A percentile compares a stretch with the other conserved stretches of the same genome.
Conservation (phyloP, 306 rosid genomes). For the Datisca glomerata region DNA sequence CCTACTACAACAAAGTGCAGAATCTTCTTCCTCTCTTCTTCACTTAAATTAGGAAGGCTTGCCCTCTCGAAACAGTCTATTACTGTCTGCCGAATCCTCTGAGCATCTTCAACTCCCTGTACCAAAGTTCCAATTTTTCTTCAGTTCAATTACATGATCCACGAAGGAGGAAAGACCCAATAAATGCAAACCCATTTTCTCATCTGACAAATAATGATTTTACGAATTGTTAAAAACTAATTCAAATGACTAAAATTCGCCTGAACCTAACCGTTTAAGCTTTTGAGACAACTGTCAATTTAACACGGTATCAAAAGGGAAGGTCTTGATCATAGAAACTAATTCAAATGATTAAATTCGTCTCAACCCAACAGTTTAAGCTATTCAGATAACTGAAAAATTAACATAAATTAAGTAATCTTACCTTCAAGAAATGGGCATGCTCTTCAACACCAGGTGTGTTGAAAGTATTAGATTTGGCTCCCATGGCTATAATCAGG, state of each 20-base stretch:
- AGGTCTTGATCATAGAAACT: too few relatives aligned
- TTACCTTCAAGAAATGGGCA: slow-evolving; percentile 71
- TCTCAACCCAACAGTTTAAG: too few relatives aligned
- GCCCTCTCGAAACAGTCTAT: slow-evolving; percentile 81
- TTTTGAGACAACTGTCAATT: too few relatives aligned
- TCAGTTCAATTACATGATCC: background rate
- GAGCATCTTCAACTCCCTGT: slow-evolving; percentile 87
- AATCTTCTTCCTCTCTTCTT: slow-evolving; percentile 67
- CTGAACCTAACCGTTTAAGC: too few relatives aligned
- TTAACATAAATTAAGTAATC: too few relatives aligned
- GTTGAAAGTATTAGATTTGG: slow-evolving; percentile 66
- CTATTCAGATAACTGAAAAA: too few relatives aligned
- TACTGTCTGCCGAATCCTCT: slow-evolving; percentile 50
- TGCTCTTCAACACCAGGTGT: slow-evolving; percentile 79
- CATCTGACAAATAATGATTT: too few relatives aligned
- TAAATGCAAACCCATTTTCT: background rate
- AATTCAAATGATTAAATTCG: too few relatives aligned
- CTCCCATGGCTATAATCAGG: slow-evolving; percentile 57
- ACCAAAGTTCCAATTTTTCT: background rate
- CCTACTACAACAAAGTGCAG: slow-evolving; percentile 82
- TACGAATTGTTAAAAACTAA: too few relatives aligned
- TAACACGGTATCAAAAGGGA: too few relatives aligned
- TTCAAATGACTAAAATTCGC: too few relatives aligned
- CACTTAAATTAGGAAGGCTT: slow-evolving; percentile 44
- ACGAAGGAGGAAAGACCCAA: background rate